Conservation (phyloP, 139 green algal genomes). For the Chlorella sp. region DNA sequence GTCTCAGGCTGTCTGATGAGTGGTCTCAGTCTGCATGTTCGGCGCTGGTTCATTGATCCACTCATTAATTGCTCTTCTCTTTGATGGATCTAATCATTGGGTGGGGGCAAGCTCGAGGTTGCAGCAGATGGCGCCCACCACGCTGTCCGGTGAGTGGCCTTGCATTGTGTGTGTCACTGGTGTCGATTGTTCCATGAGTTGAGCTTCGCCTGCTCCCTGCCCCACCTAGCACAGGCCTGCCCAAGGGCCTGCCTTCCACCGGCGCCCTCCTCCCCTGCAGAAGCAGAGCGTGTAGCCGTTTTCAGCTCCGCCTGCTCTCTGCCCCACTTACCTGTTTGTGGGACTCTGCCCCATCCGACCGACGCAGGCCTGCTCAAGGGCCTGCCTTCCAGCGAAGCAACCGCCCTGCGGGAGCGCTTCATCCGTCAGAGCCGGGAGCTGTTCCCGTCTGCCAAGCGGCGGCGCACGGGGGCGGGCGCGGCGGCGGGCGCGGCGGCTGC, state of each 20-base stretch:
- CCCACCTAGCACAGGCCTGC: background rate
- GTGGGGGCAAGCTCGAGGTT: conserved; percentile 80
- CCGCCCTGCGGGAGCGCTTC: conserved; percentile 50
- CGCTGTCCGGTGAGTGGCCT: conserved; percentile 47
- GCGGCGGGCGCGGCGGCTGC: background rate
- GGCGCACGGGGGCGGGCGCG: conserved; percentile 2
- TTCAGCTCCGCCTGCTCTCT: background rate
- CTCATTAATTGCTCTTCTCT: no score
- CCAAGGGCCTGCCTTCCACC: no score
- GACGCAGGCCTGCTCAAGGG: conserved; percentile 36
- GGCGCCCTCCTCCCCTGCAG: no score
- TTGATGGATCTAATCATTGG: conserved; percentile 51
- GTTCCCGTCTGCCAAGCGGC: conserved; percentile 45
- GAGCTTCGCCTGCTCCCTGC: background rate
- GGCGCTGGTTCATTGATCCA: no score
- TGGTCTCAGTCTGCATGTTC: no score
- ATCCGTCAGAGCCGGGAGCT: conserved; percentile 46
- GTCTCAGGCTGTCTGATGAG: background rate
- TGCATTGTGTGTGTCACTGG: no score
- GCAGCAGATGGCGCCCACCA: conserved; percentile 70
- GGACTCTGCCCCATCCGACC: no score
- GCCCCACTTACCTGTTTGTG: no score
- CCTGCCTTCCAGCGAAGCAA: conserved; percentile 27
- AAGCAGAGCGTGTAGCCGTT: no score
- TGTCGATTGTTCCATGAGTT: background rate